phyloP scores from a whole-genome alignment of 495 filamentous ascomycete genomes.

The Xylaria bambusicola region DNA sequence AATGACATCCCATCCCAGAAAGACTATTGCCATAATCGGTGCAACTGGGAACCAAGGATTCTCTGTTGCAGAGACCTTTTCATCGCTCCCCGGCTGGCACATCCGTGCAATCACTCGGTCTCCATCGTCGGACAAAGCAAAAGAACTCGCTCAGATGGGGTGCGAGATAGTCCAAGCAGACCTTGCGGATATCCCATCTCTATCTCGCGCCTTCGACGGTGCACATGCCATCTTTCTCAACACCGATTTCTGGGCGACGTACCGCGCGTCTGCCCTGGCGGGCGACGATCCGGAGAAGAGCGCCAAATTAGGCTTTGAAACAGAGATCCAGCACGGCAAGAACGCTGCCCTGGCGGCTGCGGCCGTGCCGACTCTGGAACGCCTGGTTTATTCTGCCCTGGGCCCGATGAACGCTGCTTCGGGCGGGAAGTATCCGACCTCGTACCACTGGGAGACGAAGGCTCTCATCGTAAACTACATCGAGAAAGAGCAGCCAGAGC shows the following conservation, averaged over 20 bases:
- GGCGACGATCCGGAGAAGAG: conserved; percentile 25
- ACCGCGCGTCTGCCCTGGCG: conserved; percentile 1
- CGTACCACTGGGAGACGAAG: conserved; percentile 45
- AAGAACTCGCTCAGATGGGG: conserved; percentile 26
- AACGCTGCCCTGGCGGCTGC: conserved; percentile 42
- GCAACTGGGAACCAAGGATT: conserved; percentile 42
- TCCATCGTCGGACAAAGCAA: conserved; percentile 21
- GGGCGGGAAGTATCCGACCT: conserved; percentile 40
- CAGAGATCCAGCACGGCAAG: conserved; percentile 40
- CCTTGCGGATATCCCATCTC: conserved; percentile 6
- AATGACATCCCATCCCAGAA: conserved; percentile 15
- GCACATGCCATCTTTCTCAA: conserved; percentile 25
- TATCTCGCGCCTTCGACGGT: conserved; percentile 20
- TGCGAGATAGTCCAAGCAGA: conserved; percentile 33
- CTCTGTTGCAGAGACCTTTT: conserved; percentile 42
- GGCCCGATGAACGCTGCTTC: conserved; percentile 36
- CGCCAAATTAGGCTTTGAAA: conserved; percentile 40
- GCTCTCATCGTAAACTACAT: conserved; percentile 43
- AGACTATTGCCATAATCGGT: conserved; percentile 31
- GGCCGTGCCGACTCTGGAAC: conserved; percentile 42
- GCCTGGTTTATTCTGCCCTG: conserved; percentile 43
- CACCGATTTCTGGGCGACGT: conserved; percentile 27
- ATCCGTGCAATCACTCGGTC: conserved; percentile 41
- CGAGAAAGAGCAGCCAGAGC: conserved; percentile 24
- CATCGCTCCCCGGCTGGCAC: conserved; percentile 29